Conservation (phyloP, 805 yeast genomes). For the Cyberlindnera maclurae region DNA sequence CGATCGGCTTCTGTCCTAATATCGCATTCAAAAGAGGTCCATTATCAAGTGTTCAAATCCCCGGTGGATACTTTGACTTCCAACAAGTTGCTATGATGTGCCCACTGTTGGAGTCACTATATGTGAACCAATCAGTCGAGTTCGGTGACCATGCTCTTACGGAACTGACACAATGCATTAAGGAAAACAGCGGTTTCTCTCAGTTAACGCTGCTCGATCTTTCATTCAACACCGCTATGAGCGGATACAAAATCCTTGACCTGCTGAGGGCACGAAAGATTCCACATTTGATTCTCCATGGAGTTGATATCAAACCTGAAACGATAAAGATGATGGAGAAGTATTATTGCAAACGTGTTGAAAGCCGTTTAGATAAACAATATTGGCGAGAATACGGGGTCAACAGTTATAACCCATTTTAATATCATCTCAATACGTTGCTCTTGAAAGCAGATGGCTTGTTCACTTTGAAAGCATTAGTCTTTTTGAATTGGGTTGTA, state of each 20-base stretch:
- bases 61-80: slow-evolving; percentile 16
- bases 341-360: slow-evolving; percentile 15
- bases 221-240: slow-evolving; percentile 17
- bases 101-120: slow-evolving; percentile 14
- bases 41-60: slow-evolving; percentile 4
- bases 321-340: slow-evolving; percentile 16
- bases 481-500: slow-evolving; percentile 7
- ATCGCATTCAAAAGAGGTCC: slow-evolving; percentile 15
- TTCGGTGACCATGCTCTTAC: slow-evolving; percentile 19
- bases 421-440: slow-evolving; percentile 8
- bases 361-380: slow-evolving; percentile 15
- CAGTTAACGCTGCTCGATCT: slow-evolving; percentile 15
- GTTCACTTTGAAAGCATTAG: slow-evolving; percentile 16
- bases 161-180: slow-evolving; percentile 11
- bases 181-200: background rate
- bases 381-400: slow-evolving; percentile 21
- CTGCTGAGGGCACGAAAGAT: slow-evolving; percentile 10
- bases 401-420: slow-evolving; percentile 19
- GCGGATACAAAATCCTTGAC: slow-evolving; percentile 20
- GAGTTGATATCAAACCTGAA: slow-evolving; percentile 13
- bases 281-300: slow-evolving; percentile 15
- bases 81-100: slow-evolving; percentile 13
- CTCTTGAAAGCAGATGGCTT: slow-evolving; percentile 4
- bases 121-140: slow-evolving; percentile 19
- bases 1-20: slow-evolving; percentile 20